A percentile compares a stretch with the other conserved stretches of the same genome.
phyloP scores from a whole-genome alignment of 306 rosid species.

The Arachis hypogaea region DNA sequence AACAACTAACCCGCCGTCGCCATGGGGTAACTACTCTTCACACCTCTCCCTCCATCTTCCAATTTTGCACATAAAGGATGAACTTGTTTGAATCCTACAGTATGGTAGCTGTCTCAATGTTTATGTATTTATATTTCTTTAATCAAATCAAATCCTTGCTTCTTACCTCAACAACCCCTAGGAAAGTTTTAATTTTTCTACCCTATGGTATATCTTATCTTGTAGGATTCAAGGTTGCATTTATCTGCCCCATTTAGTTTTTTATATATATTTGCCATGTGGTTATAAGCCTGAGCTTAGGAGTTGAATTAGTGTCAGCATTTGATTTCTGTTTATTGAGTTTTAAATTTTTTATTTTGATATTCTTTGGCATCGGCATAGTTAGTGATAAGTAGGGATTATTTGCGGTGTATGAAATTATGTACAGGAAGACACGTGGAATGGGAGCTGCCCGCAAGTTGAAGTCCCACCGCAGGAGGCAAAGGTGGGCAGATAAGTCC shows the following conservation, averaged over 20 bases:
- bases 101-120: neutral
- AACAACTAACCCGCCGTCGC: slow-evolving; percentile 31
- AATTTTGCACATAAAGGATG: neutral
- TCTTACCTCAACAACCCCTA: neutral
- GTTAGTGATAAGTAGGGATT: neutral
- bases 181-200: neutral
- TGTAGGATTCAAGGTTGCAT: neutral
- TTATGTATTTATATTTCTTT: neutral
- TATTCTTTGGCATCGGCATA: neutral
- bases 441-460: slow-evolving; percentile 90
- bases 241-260: neutral
- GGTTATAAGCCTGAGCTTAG: neutral
- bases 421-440: slow-evolving; percentile 72
- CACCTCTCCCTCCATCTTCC: neutral
- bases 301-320: neutral
- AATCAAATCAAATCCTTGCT: neutral
- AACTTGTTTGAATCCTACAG: neutral
- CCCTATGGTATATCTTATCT: neutral
- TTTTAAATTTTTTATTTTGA: neutral
- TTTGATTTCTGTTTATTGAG: too few relatives aligned
- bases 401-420: neutral
- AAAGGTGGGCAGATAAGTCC: slow-evolving; percentile 80
- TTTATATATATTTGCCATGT: neutral
- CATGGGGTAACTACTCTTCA: slow-evolving; percentile 54
- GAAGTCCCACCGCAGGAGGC: slow-evolving; percentile 73